phyloP scores from a whole-genome alignment of 2,329 filamentous ascomycete species.

The Xylaria hypoxylon region DNA sequence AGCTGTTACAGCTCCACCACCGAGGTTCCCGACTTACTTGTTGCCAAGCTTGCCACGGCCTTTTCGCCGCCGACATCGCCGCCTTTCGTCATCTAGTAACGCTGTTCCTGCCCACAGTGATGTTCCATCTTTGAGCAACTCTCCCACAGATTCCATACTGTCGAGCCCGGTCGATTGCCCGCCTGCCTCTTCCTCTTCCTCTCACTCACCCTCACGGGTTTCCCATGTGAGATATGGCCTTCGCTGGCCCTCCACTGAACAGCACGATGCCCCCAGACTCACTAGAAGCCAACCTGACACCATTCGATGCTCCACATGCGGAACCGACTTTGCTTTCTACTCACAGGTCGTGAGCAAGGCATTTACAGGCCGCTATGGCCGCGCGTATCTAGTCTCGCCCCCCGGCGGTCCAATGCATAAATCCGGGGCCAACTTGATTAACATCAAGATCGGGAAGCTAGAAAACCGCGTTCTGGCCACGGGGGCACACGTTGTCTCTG shows the following conservation, averaged over 20 bases:
- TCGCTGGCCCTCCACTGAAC: constrained; percentile 34
- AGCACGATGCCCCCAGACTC: constrained; percentile 49
- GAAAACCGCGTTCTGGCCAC: constrained; percentile 71
- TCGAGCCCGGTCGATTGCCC: constrained; percentile 45
- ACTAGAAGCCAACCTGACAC: constrained; percentile 63
- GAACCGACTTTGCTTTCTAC: constrained; percentile 69
- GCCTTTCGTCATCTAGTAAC: constrained; percentile 50
- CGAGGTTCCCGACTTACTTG: constrained; percentile 63
- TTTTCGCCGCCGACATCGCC: constrained; percentile 59
- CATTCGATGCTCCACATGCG: constrained; percentile 69
- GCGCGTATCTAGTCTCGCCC: constrained; percentile 70
- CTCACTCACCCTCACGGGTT: constrained; percentile 44
- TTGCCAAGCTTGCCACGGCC: constrained; percentile 63
- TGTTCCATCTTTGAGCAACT: constrained; percentile 53
- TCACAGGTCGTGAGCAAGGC: constrained; percentile 73
- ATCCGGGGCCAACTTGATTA: constrained; percentile 56
- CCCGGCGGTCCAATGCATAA: constrained; percentile 40
- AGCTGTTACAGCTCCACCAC: constrained; percentile 42
- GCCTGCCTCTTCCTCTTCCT: constrained; percentile 43
- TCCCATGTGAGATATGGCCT: constrained; percentile 40
- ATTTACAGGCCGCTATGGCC: constrained; percentile 74
- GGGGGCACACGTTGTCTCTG: constrained; percentile 72
- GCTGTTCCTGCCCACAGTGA: constrained; percentile 42
- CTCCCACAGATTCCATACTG: constrained; percentile 52
- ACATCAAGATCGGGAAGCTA: constrained; percentile 65